These are phyloP conservation scores for Phialocephala sp. DNA, from an alignment of 2,329 filamentous ascomycete species.

Conservation along the genomic window DNA sequence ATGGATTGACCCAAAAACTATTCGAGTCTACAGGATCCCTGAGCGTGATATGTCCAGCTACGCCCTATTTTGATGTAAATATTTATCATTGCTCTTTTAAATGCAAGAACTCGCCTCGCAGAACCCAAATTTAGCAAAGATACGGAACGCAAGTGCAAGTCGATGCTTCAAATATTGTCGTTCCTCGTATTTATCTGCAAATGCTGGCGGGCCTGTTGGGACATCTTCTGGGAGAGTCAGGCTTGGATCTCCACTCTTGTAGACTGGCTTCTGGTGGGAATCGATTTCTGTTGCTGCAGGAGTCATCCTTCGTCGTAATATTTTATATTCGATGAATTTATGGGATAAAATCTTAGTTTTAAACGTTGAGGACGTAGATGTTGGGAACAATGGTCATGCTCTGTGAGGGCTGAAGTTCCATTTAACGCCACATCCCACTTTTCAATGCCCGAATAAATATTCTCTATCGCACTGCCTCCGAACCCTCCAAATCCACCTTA, in stretches of 20 bases:
- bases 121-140: constrained; percentile 50
- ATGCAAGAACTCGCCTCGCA: constrained; percentile 40
- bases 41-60: constrained; percentile 49
- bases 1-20: constrained; percentile 34
- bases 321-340: not conserved
- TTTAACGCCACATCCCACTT: not conserved
- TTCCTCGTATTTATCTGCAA: constrained; percentile 38
- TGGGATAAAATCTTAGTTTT: too few species aligned
- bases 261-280: not conserved
- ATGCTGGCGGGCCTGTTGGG: constrained; percentile 53
- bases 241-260: constrained; percentile 23
- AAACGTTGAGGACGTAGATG: too few species aligned
- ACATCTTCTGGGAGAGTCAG: constrained; percentile 22
- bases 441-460: not conserved
- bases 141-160: constrained; percentile 52
- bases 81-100: not conserved
- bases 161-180: constrained; percentile 44
- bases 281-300: constrained; percentile 5
- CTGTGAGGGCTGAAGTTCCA: not conserved
- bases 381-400: not conserved
- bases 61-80: constrained; percentile 33
- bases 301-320: not conserved
- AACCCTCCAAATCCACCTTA: not conserved
- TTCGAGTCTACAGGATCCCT: constrained; percentile 30
- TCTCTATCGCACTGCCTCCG: not conserved